Evolutionary conservation across 2,329 filamentous ascomycete species (phyloP).

Genomic region (Aspergillus sp.): DNA sequence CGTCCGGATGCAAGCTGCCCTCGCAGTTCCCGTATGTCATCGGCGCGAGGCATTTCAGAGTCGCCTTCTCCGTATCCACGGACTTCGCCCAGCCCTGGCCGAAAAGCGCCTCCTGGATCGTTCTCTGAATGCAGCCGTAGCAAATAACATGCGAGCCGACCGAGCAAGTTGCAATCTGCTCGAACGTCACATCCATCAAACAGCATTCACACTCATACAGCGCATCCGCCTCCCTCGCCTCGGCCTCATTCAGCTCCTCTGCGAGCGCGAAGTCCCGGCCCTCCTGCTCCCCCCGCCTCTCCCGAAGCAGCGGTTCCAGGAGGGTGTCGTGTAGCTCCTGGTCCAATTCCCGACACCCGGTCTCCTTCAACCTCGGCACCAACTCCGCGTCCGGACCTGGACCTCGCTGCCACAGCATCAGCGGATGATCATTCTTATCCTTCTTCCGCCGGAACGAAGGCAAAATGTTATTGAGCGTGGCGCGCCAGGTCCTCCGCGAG

Average conservation of each 20-base stretch:
- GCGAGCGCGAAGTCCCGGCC: constrained; percentile 30
- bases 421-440: constrained; percentile 30
- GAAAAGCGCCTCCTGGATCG: constrained; percentile 79
- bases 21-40: constrained; percentile 56
- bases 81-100: constrained; percentile 84
- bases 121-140: constrained; percentile 68
- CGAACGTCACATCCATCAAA: constrained; percentile 38
- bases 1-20: constrained; percentile 60
- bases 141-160: constrained; percentile 37
- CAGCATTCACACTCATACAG: constrained; percentile 43
- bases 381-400: constrained; percentile 19
- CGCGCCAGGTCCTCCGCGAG: constrained; percentile 37
- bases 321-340: constrained; percentile 31
- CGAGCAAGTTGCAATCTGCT: constrained; percentile 39
- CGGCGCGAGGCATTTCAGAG: constrained; percentile 74
- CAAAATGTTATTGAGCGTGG: constrained; percentile 34
- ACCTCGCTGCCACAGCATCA: constrained; percentile 30
- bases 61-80: constrained; percentile 62
- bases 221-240: constrained; percentile 32
- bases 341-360: constrained; percentile 36
- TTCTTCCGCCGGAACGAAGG: constrained; percentile 34
- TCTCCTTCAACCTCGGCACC: constrained; percentile 29
- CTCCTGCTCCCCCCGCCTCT: constrained; percentile 28
- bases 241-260: constrained; percentile 33
- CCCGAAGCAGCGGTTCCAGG: constrained; percentile 28